Conservation (phyloP, 805 yeast genomes). For the Komagataella kurtzmanii region DNA sequence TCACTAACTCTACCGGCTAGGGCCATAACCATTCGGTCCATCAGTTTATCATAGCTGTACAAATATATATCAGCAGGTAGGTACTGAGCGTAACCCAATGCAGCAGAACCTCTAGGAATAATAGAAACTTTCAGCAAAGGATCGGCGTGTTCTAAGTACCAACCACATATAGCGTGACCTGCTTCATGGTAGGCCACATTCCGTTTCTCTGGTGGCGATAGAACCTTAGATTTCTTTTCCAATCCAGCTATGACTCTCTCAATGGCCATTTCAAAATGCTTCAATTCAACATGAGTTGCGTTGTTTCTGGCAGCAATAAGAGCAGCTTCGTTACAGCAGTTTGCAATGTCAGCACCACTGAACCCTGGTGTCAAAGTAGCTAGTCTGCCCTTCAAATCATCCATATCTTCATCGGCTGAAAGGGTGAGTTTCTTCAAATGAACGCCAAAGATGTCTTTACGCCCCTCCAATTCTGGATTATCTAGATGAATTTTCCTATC, state of each 20-base stretch:
- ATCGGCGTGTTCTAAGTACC: constrained; percentile 86
- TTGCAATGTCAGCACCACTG: constrained; percentile 97
- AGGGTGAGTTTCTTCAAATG: constrained; percentile 67
- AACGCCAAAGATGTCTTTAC: constrained; percentile 85
- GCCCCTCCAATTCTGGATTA: constrained; percentile 88
- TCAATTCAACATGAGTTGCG: constrained; percentile 52
- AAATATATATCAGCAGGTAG: constrained; percentile 87
- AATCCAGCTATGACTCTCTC: constrained; percentile 96
- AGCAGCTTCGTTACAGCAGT: constrained; percentile 95
- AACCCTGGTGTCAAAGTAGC: constrained; percentile 97
- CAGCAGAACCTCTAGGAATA: constrained; percentile 94
- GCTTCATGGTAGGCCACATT: constrained; percentile 98
- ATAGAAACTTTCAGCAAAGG: constrained; percentile 92
- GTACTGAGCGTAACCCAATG: constrained; percentile 95
- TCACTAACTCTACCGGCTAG: constrained; percentile 96
- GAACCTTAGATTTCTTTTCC: constrained; percentile 76
- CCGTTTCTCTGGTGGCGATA: constrained; percentile 75
- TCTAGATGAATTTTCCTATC: constrained; percentile 89
- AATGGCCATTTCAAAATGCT: constrained; percentile 90
- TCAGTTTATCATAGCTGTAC: constrained; percentile 61
- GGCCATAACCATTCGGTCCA: constrained; percentile 91
- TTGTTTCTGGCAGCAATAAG: constrained; percentile 86
- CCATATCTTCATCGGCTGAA: constrained; percentile 25
- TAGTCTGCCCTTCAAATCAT: constrained; percentile 66
- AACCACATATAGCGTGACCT: constrained; percentile 97